A percentile compares a stretch with the other conserved stretches of the same genome.
Conservation (phyloP, 495 filamentous ascomycete genomes). For the Thermothielavioides terrestris region DNA sequence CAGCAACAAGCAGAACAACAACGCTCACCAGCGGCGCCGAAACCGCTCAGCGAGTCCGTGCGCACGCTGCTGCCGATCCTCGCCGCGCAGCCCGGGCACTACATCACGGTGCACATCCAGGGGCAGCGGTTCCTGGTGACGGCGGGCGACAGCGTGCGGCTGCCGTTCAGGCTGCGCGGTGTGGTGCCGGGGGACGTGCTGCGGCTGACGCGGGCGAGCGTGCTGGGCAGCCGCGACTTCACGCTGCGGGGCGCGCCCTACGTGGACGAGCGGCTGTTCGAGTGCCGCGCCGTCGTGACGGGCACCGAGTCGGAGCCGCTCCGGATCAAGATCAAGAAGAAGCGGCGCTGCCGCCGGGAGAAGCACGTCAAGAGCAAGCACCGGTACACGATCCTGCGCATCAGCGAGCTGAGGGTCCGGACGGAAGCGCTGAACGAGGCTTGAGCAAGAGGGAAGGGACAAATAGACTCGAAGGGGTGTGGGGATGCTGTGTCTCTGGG, state of each 20-base stretch:
- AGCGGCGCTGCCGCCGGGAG: constrained; percentile 68
- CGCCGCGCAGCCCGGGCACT: constrained; percentile 69
- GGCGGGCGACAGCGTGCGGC: constrained; percentile 71
- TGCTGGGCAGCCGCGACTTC: constrained; percentile 79
- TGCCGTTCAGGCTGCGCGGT: constrained; percentile 88
- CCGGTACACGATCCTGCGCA: constrained; percentile 71
- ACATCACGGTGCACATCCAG: constrained; percentile 81
- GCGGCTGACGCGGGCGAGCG: constrained; percentile 72
- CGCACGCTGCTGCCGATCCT: constrained; percentile 67
- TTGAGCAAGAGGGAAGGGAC: too few species aligned
- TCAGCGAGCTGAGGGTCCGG: constrained; percentile 66
- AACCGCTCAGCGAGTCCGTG: constrained; percentile 46
- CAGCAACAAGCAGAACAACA: constrained; percentile 33
- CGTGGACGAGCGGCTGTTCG: constrained; percentile 72
- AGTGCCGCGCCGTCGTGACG: constrained; percentile 77
- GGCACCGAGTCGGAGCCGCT: constrained; percentile 83
- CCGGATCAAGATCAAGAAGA: constrained; percentile 85
- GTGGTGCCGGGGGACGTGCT: constrained; percentile 76
- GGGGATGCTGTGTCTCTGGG: too few species aligned
- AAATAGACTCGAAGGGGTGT: background rate
- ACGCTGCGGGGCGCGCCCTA: constrained; percentile 72
- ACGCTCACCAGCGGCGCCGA: constrained; percentile 35
- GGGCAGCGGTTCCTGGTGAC: constrained; percentile 85
- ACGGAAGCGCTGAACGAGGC: constrained; percentile 4
- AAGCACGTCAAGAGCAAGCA: constrained; percentile 78